Evolutionary conservation across 2,329 filamentous ascomycete genomes (phyloP).

Genomic region (Fusarium ramigenum): DNA sequence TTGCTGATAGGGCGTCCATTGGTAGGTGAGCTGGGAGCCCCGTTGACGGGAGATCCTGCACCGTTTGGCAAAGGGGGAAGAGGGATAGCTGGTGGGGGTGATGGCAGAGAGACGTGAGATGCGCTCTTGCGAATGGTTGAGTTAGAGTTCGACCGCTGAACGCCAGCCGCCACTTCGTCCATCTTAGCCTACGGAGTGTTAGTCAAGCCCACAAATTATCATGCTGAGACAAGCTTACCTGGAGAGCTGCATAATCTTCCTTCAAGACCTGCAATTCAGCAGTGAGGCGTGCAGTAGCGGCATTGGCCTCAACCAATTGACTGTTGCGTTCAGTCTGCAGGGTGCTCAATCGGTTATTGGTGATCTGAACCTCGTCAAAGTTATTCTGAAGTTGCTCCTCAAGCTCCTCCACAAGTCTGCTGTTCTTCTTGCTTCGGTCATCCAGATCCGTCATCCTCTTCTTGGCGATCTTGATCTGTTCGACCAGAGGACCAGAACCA

Average conservation of each 20-base stretch:
- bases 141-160: slow-evolving; percentile 68
- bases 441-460: slow-evolving; percentile 72
- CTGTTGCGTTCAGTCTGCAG: slow-evolving; percentile 78
- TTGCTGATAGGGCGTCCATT: slow-evolving; percentile 81
- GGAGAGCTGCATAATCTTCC: slow-evolving; percentile 78
- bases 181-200: slow-evolving; percentile 64
- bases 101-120: slow-evolving; percentile 85
- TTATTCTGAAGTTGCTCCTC: slow-evolving; percentile 96
- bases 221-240: slow-evolving; percentile 65
- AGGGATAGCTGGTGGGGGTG: slow-evolving; percentile 94
- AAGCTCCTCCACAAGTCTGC: slow-evolving; percentile 90
- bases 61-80: slow-evolving; percentile 84
- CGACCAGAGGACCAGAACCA: slow-evolving; percentile 58
- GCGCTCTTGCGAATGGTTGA: slow-evolving; percentile 85
- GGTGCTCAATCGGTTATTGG: slow-evolving; percentile 86
- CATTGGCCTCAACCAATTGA: slow-evolving; percentile 81
- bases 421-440: slow-evolving; percentile 85
- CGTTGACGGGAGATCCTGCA: slow-evolving; percentile 58
- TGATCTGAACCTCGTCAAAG: slow-evolving; percentile 90
- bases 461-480: slow-evolving; percentile 70
- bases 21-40: slow-evolving; percentile 59
- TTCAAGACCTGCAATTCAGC: slow-evolving; percentile 73
- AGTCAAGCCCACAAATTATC: slow-evolving; percentile 29
- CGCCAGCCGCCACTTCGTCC: slow-evolving; percentile 58
- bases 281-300: slow-evolving; percentile 70